Evolutionary conservation across 148 eudicot genomes (phyloP), one percentile per base, ranked within the genome.

Genomic region (Euryodendron excelsum): DNA sequence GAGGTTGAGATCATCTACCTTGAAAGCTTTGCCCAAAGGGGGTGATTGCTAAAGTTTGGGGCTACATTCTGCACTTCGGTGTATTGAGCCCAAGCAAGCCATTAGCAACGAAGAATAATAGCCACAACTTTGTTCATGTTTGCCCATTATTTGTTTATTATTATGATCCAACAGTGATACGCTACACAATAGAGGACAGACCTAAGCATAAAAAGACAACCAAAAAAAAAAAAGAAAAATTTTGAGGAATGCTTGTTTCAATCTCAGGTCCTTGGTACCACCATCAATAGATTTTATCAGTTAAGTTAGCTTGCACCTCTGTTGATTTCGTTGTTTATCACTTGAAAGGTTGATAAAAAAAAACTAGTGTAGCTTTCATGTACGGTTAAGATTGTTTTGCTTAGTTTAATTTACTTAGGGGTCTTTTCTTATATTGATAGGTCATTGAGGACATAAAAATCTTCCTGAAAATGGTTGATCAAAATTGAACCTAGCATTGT

Each of bases 281-380:
- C 31, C 52, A 12, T 39, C 10, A 11, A 41, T 12, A 41, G 20
- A n/a, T 41, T 68, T 39, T 13, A n/a, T 4, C 69, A 68, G 0
- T 31, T 41, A 68, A 68, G 17, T 68, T 39, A n/a, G 72, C 72
- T 23, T 41, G 72, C 72, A 67, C 50, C 72, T 66, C 21, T 3
- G 71, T 21, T 66, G 18, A 66, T 37, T 66, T 18, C 25, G 17
- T 18, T 33, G 2, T 25, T 41, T 41, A 9, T 41, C n/a, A 1
- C 45, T 41, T 48, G 14, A 14, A 48, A 48, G 2, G 20, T 48
- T 48, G 53, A 8, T 14, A 12, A 48, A 10, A 48, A 48, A 48
- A 48, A 48, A 14, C 0, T 10, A 14, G 14, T 12, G 53, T 13
- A 1, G 12, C 53, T 48, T 48, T 48, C 53, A 48, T n/a, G 20